Base-by-base conservation (phyloP, 2,329 filamentous ascomycete species). In the Botrytis pseudocinerea region DNA sequence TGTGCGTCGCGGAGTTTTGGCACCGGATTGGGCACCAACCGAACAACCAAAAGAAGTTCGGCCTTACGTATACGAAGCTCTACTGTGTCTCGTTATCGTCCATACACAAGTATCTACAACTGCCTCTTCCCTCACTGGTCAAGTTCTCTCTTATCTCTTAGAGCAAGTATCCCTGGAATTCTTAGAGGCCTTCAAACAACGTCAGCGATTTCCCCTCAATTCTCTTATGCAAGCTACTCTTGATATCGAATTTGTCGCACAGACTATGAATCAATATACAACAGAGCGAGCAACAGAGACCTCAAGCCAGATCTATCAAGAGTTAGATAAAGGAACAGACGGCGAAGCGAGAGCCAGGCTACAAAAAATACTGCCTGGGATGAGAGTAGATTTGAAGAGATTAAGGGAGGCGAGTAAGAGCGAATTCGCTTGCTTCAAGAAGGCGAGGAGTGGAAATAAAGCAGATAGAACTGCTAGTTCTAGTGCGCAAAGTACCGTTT, bases 191-290 rank as follows among this genome's bases (percentile, higher is more conserved):
- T 97, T 98, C 85, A 85, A 88, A 81, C 81, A 85, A 51, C 90
- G 91, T 10, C 82, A 78, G 44, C 85, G 85, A 32, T 98, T 96
- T 83, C 88, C 90, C 1, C 89, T 99, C 0, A 86, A 92, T 8
- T 91, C 93, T 10, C 88, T 99, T 69, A 97, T 98, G 91, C 97
- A 99, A 83, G 97, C 97, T 1, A 99, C 96, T 0, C 89, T 99
- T 1, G 96, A 99, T 80, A 95, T 98, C 1, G 96, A 99, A 82
- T 98, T 99, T 80, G 91, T 98, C 73, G 93, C 95, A 0, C 96
- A 99, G 84, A 98, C 95, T 8, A 87, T 99, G 48, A 93, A 89
- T 74, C 91, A 95, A 77, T 99, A 97, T 82, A 96, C 93, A 0
- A 96, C 93, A 0, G 92, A 97, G 73, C 88, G 90, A 69, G 93